These are phyloP conservation scores for Eucommia ulmoides DNA, from an alignment of 257 asterid genomes.

Conservation along the genomic window DNA sequence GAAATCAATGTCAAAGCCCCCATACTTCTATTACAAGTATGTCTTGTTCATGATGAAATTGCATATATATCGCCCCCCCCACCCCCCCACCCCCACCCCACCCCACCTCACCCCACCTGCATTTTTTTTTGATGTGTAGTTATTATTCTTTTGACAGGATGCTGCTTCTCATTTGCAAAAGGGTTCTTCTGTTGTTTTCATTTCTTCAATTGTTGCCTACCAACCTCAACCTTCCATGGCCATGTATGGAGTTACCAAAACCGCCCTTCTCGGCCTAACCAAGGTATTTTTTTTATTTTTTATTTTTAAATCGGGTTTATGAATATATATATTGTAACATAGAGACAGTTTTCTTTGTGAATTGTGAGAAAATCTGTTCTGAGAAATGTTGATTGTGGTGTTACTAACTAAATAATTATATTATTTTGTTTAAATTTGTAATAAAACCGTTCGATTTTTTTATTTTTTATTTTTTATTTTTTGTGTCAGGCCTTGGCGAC, in stretches of 20 bases:
- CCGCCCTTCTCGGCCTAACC: slow-evolving; percentile 88
- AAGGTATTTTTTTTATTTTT: too few relatives aligned
- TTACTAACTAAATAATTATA: neutral
- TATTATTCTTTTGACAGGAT: slow-evolving; percentile 27
- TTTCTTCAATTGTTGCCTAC: slow-evolving; percentile 58
- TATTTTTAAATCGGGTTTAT: too few relatives aligned
- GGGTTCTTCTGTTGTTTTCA: slow-evolving; percentile 62
- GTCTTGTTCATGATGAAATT: slow-evolving; percentile 6
- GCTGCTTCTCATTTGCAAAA: slow-evolving; percentile 64
- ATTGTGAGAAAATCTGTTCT: too few relatives aligned
- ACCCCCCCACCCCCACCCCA: neutral
- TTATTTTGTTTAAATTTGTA: too few relatives aligned
- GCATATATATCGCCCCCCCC: neutral
- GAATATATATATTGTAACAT: too few relatives aligned
- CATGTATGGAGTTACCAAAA: slow-evolving; percentile 90
- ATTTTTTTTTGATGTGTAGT: too few relatives aligned
- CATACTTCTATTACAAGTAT: slow-evolving; percentile 70
- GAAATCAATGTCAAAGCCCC: slow-evolving; percentile 80
- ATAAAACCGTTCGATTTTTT: neutral
- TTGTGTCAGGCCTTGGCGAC: slow-evolving; percentile 83
- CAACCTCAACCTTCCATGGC: slow-evolving; percentile 47
- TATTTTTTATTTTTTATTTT: neutral
- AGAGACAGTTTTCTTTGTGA: too few relatives aligned
- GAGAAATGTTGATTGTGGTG: neutral
- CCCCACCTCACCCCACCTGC: neutral